A percentile compares a stretch with the other conserved stretches of the same genome.
These are phyloP conservation scores for Sporothrix curviconia DNA, from an alignment of 2,329 filamentous ascomycete species.

Conservation along the genomic window DNA sequence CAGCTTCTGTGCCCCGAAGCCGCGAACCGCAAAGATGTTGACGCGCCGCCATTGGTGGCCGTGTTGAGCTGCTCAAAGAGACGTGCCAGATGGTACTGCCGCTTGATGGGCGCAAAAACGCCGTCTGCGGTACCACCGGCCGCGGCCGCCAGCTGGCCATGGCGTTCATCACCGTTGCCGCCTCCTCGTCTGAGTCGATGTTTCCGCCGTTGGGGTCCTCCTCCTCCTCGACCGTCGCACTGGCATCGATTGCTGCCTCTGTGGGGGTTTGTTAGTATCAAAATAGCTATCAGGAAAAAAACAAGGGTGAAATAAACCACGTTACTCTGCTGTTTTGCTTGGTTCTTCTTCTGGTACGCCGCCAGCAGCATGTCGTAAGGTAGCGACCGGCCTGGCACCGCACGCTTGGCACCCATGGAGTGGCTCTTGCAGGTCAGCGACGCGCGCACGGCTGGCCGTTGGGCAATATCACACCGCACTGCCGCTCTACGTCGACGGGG, in stretches of 20 bases:
- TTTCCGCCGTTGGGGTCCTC: constrained; percentile 72
- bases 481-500: constrained; percentile 87
- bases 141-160: constrained; percentile 69
- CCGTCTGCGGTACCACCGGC: constrained; percentile 63
- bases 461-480: constrained; percentile 80
- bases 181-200: constrained; percentile 93
- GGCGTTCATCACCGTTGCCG: constrained; percentile 77
- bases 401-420: constrained; percentile 88
- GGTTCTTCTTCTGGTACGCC: constrained; percentile 94
- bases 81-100: constrained; percentile 56
- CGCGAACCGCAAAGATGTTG: constrained; percentile 58
- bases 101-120: constrained; percentile 55
- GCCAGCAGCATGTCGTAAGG: constrained; percentile 90
- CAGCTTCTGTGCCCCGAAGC: constrained; percentile 49
- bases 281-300: too few species aligned
- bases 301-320: background rate
- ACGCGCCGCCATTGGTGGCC: constrained; percentile 58
- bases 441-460: constrained; percentile 80
- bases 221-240: constrained; percentile 81
- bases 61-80: constrained; percentile 60
- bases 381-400: constrained; percentile 76
- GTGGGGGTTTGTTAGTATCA: constrained; percentile 15
- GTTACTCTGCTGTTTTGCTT: constrained; percentile 80
- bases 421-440: constrained; percentile 92
- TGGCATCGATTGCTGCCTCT: constrained; percentile 93